Conservation (phyloP, 2,329 filamentous ascomycete species). For the Chalara sp. region DNA sequence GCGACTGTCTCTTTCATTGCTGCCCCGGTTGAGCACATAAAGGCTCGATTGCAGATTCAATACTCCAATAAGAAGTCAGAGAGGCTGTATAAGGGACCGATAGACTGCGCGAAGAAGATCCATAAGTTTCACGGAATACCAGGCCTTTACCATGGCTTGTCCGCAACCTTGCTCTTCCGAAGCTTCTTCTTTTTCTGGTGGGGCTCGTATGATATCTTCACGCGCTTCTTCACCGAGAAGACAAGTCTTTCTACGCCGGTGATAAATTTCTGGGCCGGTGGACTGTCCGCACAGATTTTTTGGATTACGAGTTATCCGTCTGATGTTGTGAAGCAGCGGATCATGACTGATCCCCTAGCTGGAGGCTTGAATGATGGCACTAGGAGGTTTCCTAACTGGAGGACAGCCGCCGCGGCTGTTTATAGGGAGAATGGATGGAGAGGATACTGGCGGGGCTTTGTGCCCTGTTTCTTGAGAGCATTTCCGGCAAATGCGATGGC, state of each 20-base stretch:
- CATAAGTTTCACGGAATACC: slow-evolving; percentile 63
- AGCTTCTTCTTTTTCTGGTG: slow-evolving; percentile 98
- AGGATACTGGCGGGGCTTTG: slow-evolving; percentile 89
- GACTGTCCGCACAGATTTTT: slow-evolving; percentile 86
- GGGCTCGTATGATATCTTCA: slow-evolving; percentile 87
- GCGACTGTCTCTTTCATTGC: slow-evolving; percentile 89
- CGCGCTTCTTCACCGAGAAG: slow-evolving; percentile 55
- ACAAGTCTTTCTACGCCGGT: slow-evolving; percentile 69
- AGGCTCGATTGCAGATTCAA: slow-evolving; percentile 89
- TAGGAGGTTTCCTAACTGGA: slow-evolving; percentile 68
- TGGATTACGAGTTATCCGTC: slow-evolving; percentile 90
- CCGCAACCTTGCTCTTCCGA: slow-evolving; percentile 80
- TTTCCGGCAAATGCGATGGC: slow-evolving; percentile 97
- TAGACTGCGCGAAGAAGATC: slow-evolving; percentile 74
- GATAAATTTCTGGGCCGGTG: slow-evolving; percentile 96
- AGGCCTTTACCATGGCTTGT: slow-evolving; percentile 81
- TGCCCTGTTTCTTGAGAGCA: slow-evolving; percentile 87
- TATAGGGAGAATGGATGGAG: slow-evolving; percentile 68
- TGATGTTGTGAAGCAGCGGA: slow-evolving; percentile 90
- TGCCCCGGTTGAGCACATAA: slow-evolving; percentile 90
- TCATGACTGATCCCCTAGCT: slow-evolving; percentile 92
- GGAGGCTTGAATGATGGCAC: slow-evolving; percentile 60
- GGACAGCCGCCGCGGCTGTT: slow-evolving; percentile 69
- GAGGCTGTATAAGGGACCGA: slow-evolving; percentile 75
- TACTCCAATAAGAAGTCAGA: slow-evolving; percentile 75